Percentiles rank a stretch among this genome's conserved stretches.
These are phyloP conservation scores for Calendula officinalis DNA, from an alignment of 129 eudicot genomes.

Conservation along the genomic window DNA sequence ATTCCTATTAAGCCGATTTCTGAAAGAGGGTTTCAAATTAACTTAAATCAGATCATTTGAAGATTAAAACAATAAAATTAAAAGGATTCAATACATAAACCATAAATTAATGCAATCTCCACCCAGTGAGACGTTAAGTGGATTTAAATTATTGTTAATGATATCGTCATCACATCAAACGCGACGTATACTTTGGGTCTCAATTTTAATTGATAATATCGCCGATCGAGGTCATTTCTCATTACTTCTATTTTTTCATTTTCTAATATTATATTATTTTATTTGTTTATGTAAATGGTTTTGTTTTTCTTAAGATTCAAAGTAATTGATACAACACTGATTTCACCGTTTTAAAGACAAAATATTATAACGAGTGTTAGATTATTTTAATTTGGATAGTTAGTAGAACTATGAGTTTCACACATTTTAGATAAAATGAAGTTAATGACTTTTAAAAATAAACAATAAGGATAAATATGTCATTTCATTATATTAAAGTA, in stretches of 20 bases:
- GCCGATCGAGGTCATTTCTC: not conserved
- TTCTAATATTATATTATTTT: not conserved
- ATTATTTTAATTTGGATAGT: too few species aligned
- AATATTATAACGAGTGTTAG: too few species aligned
- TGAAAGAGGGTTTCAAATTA: not conserved
- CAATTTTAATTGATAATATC: constrained; percentile 15
- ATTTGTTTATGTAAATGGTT: too few species aligned
- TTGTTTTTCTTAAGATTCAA: too few species aligned
- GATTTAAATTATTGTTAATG: constrained; percentile 5
- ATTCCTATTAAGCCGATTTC: too few species aligned
- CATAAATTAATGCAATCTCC: constrained; percentile 6
- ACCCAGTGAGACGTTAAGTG: constrained; percentile 5
- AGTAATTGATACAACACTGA: too few species aligned
- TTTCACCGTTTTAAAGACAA: too few species aligned
- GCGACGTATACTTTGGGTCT: constrained; percentile 15
- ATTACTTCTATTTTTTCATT: not conserved
- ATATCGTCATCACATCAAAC: constrained; percentile 21
- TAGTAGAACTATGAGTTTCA: too few species aligned
- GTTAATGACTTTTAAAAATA: too few species aligned
- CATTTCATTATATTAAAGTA: too few species aligned
- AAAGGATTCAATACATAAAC: not conserved
- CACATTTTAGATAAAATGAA: too few species aligned
- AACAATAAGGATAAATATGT: too few species aligned
- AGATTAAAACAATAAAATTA: not conserved
- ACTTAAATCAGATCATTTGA: not conserved